Evolutionary conservation across 2,329 filamentous ascomycete species (phyloP).

Genomic region (Neonectria neomacrospora): DNA sequence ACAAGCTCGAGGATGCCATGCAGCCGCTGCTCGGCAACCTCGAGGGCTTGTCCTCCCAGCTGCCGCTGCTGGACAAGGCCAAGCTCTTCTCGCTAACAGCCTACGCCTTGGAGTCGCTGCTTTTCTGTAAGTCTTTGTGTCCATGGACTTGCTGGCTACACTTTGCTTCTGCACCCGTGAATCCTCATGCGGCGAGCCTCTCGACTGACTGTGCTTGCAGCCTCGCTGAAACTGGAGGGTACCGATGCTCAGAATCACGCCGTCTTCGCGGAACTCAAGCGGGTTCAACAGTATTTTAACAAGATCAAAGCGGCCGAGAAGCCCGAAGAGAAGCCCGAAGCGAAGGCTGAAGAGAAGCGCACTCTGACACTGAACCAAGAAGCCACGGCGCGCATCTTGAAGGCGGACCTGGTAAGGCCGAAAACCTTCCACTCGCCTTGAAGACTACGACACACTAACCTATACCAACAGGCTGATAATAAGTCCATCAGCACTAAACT

Average conservation of each 20-base stretch:
- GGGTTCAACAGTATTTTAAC: constrained; percentile 89
- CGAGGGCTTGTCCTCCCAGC: constrained; percentile 75
- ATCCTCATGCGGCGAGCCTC: constrained; percentile 4
- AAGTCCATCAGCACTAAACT: constrained; percentile 63
- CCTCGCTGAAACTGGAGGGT: constrained; percentile 81
- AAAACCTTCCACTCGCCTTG: background rate
- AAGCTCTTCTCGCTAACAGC: constrained; percentile 90
- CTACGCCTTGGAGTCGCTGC: constrained; percentile 88
- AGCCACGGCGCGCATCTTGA: constrained; percentile 84
- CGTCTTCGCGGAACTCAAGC: constrained; percentile 84
- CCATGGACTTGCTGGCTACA: background rate
- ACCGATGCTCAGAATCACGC: constrained; percentile 85
- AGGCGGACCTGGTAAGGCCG: constrained; percentile 75
- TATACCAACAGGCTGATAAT: constrained; percentile 57
- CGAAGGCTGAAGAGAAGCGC: constrained; percentile 55
- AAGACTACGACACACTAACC: constrained; percentile 30
- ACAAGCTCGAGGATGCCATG: constrained; percentile 79
- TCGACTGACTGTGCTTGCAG: constrained; percentile 46
- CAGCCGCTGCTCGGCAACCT: constrained; percentile 78
- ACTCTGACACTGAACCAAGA: constrained; percentile 73
- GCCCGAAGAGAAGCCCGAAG: constrained; percentile 59
- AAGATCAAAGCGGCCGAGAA: constrained; percentile 87
- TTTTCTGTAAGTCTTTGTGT: constrained; percentile 75
- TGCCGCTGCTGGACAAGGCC: constrained; percentile 93
- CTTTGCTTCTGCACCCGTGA: background rate